Base-by-base conservation (phyloP, 495 filamentous ascomycete genomes). In the Chaetomium tenue region DNA sequence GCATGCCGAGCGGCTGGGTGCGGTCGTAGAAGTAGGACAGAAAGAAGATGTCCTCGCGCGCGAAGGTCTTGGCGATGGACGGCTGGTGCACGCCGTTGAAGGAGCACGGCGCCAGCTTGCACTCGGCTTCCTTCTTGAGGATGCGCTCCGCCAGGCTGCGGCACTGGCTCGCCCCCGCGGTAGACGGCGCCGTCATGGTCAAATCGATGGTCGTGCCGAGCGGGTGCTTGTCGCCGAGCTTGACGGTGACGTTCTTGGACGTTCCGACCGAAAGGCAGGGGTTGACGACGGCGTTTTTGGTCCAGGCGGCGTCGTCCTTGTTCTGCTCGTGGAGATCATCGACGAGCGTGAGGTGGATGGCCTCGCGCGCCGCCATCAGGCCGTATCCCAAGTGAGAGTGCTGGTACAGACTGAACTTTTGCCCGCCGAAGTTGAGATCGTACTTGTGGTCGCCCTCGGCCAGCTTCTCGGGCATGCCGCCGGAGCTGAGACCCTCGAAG, bases 11-110 rank as follows among this genome's bases (percentile, higher is more conserved):
- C 51, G 90, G 89, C 66, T 88, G 81, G 37, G 91, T 92, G 71
- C 94, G 93, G 81, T 98, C 94, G 79, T 87, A 96, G 80, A 98
- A 98, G 81, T 93, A 98, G 44, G 91, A 95, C 77, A 98, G 93
- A 66, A 96, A 91, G 80, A 92, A 98, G 25, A 97, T 86, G 72
- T 97, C 95, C 74, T 97, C 94, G 61, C 83, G 82, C 20, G 92
- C 81, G 71, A 98, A 98, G 1, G 94, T 98, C 83, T 96, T 94
- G 64, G 85, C 89, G 46, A 98, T 85, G 44, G 89, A 89, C 2
- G 94, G 94, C 74, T 98, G 94, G 76, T 98, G 91, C 33, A 98
- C 84, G 67, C 94, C 94, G 74, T 93, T 93, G 87, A 98, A 98
- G 8, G 94, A 96, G 82, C 94, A 98, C 18, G 94, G 95, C 0